phyloP scores from a whole-genome alignment of 768 basidiomycete genomes.

The Leccinum longicurvipes region DNA sequence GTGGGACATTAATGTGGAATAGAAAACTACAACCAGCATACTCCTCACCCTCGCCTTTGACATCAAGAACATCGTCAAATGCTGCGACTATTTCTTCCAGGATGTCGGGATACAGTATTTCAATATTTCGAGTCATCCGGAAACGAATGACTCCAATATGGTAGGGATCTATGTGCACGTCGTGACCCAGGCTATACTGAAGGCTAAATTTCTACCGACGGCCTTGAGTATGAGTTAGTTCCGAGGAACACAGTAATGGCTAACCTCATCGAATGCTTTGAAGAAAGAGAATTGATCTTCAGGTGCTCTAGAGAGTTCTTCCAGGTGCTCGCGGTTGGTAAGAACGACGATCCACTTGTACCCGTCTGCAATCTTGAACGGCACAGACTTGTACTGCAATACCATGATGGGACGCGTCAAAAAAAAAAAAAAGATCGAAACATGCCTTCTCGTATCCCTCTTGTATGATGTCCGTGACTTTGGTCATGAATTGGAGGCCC shows the following conservation, averaged over 20 bases:
- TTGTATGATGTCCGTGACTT: slow-evolving; percentile 21
- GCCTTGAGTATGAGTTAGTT: background rate
- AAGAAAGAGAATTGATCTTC: slow-evolving; percentile 35
- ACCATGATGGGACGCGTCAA: background rate
- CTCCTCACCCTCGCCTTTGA: slow-evolving; percentile 7
- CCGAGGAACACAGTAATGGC: background rate
- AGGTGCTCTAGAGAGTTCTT: slow-evolving; percentile 38
- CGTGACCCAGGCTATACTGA: slow-evolving; percentile 36
- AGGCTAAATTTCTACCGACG: slow-evolving; percentile 31
- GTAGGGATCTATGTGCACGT: slow-evolving; percentile 25
- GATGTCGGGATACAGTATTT: slow-evolving; percentile 36
- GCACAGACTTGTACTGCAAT: background rate
- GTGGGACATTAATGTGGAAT: background rate
- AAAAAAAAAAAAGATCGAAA: background rate
- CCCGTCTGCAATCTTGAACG: background rate
- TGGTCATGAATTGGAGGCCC: background rate
- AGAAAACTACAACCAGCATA: background rate
- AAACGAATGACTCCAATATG: slow-evolving; percentile 29
- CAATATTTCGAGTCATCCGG: slow-evolving; percentile 38
- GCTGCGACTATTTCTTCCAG: slow-evolving; percentile 42
- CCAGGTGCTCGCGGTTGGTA: slow-evolving; percentile 28
- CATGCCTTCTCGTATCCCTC: slow-evolving; percentile 33
- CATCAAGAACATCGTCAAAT: slow-evolving; percentile 37
- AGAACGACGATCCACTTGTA: slow-evolving; percentile 39
- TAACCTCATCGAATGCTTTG: slow-evolving; percentile 34